phyloP scores from a whole-genome alignment of 73 alveolate species.

The Paramecium tetraurelia region DNA sequence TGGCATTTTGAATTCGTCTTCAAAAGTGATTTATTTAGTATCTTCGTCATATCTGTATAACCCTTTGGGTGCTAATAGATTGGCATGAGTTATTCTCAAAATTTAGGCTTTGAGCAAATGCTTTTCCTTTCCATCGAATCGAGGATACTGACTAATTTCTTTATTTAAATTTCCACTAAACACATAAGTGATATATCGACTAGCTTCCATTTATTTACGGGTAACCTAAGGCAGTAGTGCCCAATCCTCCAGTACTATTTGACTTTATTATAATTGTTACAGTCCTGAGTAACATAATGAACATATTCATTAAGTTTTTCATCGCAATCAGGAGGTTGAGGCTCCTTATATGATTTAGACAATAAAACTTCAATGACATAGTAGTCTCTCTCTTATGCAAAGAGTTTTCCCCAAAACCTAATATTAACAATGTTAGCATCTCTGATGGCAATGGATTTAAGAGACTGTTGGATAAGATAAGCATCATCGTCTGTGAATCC shows the following conservation, averaged over 20 bases:
- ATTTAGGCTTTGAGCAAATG: slow-evolving; percentile 23
- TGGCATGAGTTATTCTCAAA: slow-evolving; percentile 4
- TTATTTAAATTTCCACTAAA: slow-evolving; percentile 30
- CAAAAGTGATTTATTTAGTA: background rate
- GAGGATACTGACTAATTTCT: background rate
- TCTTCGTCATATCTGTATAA: slow-evolving; percentile 18
- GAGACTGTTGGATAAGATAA: background rate
- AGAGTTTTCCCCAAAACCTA: slow-evolving; percentile 28
- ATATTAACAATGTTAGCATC: background rate
- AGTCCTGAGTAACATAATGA: slow-evolving; percentile 23
- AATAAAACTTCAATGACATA: background rate
- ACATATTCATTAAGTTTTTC: slow-evolving; percentile 32
- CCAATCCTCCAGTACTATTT: slow-evolving; percentile 21
- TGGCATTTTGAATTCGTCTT: slow-evolving; percentile 52
- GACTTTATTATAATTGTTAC: background rate
- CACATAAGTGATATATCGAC: background rate
- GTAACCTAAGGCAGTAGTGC: slow-evolving; percentile 1
- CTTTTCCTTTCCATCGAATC: background rate
- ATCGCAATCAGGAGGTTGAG: background rate
- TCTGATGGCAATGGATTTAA: background rate
- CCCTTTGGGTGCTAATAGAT: slow-evolving; percentile 7
- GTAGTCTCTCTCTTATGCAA: background rate
- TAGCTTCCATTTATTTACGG: background rate
- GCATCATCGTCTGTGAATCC: slow-evolving; percentile 34
- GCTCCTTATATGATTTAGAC: background rate